Base-by-base conservation (phyloP, 73 alveolate species). In the Paramecium sonneborni region DNA sequence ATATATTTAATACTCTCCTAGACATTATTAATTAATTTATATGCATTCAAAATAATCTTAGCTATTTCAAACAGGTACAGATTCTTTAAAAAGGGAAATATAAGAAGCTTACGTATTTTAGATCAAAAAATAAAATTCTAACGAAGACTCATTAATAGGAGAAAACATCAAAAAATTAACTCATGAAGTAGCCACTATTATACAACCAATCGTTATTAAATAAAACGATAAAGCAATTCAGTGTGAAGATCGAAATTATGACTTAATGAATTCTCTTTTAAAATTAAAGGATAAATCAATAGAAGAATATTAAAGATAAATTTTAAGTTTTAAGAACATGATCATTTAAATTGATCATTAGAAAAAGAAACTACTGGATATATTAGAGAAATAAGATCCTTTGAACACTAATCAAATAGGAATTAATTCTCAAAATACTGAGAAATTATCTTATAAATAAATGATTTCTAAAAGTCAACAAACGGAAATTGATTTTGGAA, bases 401-500 rank as follows among this genome's bases (percentile, higher is more conserved):
- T 11, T 62, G 44, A 62, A 62, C 24, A 26, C 6, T 30, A 62
- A 44, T 14, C 44, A 62, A 62, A 28, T 6, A 0, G 24, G 0
- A 8, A 2, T 12, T 1, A 11, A 23, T 1, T 32, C 44, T 62
- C 6, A 30, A 62, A 23, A 26, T 11, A 26, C 9, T 62, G 10
- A 14, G 84, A 62, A 7, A 26, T 62, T 12, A 62, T 30, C 39
- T 62, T 24, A 30, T 62, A 62, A 30, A 62, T 14, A 62, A 30
- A 30, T 30, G 84, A 62, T 62, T 62, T 62, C 46, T 32, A 30
- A 62, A 62, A 62, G 84, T 62, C 84, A 62, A 62, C 84, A 62
- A 62, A 62, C 84, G 84, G 84, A 62, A 62, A 15, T 62, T 62
- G 84, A 62, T 26, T 62, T 62, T 30, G 84, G 84, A 30, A 30